Evolutionary conservation across 768 basidiomycete species (phyloP).

Genomic region (Pholiota conissans): DNA sequence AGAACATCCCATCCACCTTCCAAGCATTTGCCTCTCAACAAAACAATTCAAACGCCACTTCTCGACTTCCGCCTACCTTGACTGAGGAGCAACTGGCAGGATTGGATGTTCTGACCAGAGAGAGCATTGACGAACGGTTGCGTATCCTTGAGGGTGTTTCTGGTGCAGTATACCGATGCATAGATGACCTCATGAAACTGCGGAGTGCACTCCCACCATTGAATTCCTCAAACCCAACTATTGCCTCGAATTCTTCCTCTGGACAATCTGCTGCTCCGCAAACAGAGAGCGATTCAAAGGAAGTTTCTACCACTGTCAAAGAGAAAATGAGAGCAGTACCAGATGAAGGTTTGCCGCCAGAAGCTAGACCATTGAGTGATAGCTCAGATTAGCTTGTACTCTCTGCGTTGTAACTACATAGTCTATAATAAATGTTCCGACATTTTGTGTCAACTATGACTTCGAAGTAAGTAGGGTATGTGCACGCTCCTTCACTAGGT

Average conservation of each 20-base stretch:
- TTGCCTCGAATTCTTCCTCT: background rate
- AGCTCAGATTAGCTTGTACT: background rate
- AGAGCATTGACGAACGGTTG: slow-evolving; percentile 84
- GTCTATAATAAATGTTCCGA: too few species aligned
- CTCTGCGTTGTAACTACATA: too few species aligned
- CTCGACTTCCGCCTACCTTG: slow-evolving; percentile 42
- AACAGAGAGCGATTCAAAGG: background rate
- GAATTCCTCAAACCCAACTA: slow-evolving; percentile 10
- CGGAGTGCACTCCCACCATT: slow-evolving; percentile 64
- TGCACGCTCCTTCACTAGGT: slow-evolving; percentile 54
- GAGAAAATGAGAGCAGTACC: slow-evolving; percentile 17
- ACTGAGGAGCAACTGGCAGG: slow-evolving; percentile 63
- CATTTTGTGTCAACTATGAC: background rate
- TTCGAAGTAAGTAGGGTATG: slow-evolving; percentile 25
- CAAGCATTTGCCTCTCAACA: background rate
- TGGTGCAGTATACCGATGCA: slow-evolving; percentile 65
- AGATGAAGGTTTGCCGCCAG: background rate
- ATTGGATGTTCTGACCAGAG: slow-evolving; percentile 69
- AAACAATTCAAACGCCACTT: slow-evolving; percentile 6
- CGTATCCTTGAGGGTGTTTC: slow-evolving; percentile 79
- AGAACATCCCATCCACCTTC: background rate
- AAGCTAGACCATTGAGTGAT: background rate
- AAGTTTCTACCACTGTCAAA: slow-evolving; percentile 7
- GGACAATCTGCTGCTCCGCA: background rate
- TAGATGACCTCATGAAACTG: slow-evolving; percentile 77